Conservation (phyloP, 108 stramenopile species). For the Cyclotella cryptica region DNA sequence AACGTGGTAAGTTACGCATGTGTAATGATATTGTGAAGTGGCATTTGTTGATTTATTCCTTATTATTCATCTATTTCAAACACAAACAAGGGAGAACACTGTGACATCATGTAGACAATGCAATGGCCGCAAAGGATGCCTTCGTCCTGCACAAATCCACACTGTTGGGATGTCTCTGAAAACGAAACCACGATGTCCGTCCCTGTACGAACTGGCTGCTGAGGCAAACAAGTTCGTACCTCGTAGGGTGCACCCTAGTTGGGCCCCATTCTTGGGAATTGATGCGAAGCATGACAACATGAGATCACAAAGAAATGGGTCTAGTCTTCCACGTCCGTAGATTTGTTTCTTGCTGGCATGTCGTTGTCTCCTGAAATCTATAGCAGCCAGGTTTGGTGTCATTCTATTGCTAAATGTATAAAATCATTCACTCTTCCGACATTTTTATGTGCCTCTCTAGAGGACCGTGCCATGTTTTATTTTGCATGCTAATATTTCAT, state of each 20-base stretch:
- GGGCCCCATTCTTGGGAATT: conserved; percentile 78
- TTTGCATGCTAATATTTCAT: no score
- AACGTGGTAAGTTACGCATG: conserved; percentile 57
- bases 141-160: conserved; percentile 54
- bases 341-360: background rate
- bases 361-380: background rate
- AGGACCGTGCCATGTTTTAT: no score
- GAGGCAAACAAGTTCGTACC: conserved; percentile 79
- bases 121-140: conserved; percentile 82
- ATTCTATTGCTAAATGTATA: no score
- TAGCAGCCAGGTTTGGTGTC: background rate
- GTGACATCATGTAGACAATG: conserved; percentile 81
- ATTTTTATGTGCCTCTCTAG: no score
- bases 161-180: conserved; percentile 73
- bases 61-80: background rate
- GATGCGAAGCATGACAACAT: background rate
- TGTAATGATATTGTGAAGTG: background rate
- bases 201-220: conserved; percentile 69
- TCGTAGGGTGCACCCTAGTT: conserved; percentile 75
- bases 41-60: background rate
- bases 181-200: conserved; percentile 58
- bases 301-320: background rate
- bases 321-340: conserved; percentile 12
- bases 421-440: no score
- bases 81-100: conserved; percentile 66